Conservation (phyloP, 139 green algal species). For the Coelastrella sp. region DNA sequence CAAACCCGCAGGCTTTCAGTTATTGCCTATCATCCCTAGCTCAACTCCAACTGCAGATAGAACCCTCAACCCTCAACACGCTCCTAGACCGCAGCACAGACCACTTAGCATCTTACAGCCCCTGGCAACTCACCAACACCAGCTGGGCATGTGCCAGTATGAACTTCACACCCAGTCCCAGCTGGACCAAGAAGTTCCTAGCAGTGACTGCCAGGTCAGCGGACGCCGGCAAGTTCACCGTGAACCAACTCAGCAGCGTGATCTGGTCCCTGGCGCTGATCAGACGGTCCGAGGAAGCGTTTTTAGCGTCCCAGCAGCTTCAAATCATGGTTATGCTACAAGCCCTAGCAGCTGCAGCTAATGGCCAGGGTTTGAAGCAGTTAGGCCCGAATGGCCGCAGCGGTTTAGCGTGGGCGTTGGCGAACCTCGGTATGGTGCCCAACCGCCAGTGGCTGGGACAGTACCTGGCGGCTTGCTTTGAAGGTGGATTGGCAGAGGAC, state of each 20-base stretch:
- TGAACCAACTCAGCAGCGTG: conserved; percentile 26
- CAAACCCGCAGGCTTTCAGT: conserved; percentile 23
- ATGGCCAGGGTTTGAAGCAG: neutral
- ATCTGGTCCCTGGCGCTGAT: conserved; percentile 37
- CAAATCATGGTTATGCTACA: conserved; percentile 29
- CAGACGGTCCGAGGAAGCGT: neutral
- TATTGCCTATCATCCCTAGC: conserved; percentile 19
- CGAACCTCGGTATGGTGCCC: neutral
- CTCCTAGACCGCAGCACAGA: neutral
- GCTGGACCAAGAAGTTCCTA: conserved; percentile 17
- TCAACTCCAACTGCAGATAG: neutral
- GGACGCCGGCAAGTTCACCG: conserved; percentile 9
- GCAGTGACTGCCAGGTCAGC: neutral
- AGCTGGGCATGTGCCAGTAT: conserved; percentile 40
- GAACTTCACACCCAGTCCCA: neutral
- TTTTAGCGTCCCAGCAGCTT: conserved; percentile 26
- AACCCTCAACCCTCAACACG: neutral
- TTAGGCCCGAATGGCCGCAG: neutral
- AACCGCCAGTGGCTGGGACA: neutral
- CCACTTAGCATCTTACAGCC: neutral
- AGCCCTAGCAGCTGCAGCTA: neutral
- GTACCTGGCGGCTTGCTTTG: conserved; percentile 20
- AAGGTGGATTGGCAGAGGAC: conserved; percentile 21
- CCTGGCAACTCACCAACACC: conserved; percentile 34
- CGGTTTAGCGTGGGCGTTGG: conserved; percentile 12